Base-by-base conservation (phyloP, 2,329 filamentous ascomycete species). In the Aspergillus niger region DNA sequence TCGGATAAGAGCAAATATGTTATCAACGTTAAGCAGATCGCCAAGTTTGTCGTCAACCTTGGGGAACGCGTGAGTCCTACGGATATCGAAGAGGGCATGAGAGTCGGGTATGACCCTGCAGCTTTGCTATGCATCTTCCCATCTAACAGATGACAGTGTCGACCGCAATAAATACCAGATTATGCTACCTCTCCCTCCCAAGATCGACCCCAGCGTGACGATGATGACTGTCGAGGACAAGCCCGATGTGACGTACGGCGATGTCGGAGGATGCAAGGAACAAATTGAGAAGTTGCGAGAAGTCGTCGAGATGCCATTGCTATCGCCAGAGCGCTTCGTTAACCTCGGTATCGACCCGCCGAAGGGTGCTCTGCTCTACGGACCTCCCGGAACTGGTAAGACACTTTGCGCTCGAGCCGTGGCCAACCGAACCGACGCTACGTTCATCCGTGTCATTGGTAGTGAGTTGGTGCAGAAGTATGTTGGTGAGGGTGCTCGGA, bases 171-270 rank as follows among this genome's bases (percentile, higher is more conserved):
- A 99, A 84, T 99, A 99, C 80, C 95, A 99, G 81, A 99, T 99
- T 72, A 88, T 99, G 78, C 85, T 99, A 51, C 95, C 95, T 38
- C 82, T 99, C 57, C 95, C 95, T 47, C 95, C 95, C 38, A 99
- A 98, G 85, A 99, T 99, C 81, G 95, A 99, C 74, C 94, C 95
- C 57, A 97, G 91, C 69, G 95, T 99, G 68, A 99, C 95, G 41
- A 99, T 99, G 95, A 99, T 99, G 95, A 98, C 95, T 54, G 95
- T 99, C 66, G 95, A 99, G 82, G 95, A 99, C 82, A 99, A 99
- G 84, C 95, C 95, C 15, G 95, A 99, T 77, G 95, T 99, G 63
- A 99, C 95, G 64, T 99, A 99, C 72, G 95, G 95, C 70, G 95
- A 99, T 82, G 94, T 99, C 43, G 95, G 95, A 80, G 95, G 95